phyloP scores from a whole-genome alignment of 495 filamentous ascomycete species.

The Cairneyella variabilis region DNA sequence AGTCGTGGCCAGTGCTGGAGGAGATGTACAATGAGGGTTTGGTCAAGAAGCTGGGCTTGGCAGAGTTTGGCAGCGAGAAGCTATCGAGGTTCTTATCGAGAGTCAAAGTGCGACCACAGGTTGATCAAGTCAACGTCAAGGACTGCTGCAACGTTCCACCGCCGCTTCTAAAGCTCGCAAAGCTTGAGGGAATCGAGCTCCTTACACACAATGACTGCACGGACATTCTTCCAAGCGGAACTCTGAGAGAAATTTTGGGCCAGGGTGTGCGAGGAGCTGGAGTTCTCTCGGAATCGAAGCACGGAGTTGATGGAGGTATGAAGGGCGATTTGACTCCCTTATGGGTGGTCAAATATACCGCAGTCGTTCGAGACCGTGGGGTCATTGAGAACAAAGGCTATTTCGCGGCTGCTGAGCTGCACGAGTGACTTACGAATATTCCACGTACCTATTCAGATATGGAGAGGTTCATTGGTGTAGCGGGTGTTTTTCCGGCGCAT shows the following conservation, averaged over 20 bases:
- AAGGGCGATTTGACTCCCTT: constrained; percentile 76
- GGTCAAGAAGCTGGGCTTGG: constrained; percentile 72
- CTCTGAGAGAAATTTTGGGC: constrained; percentile 76
- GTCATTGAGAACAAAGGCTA: constrained; percentile 99
- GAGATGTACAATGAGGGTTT: constrained; percentile 64
- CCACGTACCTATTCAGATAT: neutral
- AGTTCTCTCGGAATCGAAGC: constrained; percentile 50
- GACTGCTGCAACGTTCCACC: constrained; percentile 96
- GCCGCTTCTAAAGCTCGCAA: constrained; percentile 78
- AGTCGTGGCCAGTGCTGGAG: constrained; percentile 71
- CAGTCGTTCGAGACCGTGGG: constrained; percentile 91
- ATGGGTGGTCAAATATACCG: constrained; percentile 98
- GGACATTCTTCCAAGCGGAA: constrained; percentile 82
- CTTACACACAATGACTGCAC: constrained; percentile 93
- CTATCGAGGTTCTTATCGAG: constrained; percentile 52
- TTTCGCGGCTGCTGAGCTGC: constrained; percentile 77
- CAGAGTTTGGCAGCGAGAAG: constrained; percentile 86
- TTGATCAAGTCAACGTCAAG: constrained; percentile 95
- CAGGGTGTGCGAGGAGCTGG: constrained; percentile 60
- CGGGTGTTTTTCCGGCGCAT: neutral
- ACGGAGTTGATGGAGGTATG: constrained; percentile 45
- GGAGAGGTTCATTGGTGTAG: neutral
- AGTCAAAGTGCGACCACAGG: constrained; percentile 69
- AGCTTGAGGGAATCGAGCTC: constrained; percentile 78
- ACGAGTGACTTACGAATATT: constrained; percentile 23